phyloP scores from a whole-genome alignment of 2,329 filamentous ascomycete species.

The Aspergillus amoenus region DNA sequence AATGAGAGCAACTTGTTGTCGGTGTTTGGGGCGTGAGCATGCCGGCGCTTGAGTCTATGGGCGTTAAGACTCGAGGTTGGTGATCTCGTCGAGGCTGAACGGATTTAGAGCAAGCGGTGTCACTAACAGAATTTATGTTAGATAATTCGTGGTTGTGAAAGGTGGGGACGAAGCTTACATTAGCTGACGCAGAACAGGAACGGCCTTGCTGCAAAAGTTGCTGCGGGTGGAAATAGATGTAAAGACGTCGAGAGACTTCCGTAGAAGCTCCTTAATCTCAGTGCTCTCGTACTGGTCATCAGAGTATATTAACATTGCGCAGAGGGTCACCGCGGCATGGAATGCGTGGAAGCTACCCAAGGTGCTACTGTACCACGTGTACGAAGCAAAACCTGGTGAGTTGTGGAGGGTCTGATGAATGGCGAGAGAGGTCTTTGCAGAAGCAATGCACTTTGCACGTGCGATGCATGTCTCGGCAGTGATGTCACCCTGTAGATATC shows the following conservation, averaged over 20 bases:
- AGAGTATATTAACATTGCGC: constrained; percentile 28
- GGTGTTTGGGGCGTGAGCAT: constrained; percentile 2
- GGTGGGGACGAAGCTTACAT: constrained; percentile 24
- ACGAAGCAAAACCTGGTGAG: constrained; percentile 32
- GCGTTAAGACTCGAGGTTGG: constrained; percentile 13
- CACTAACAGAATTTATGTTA: constrained; percentile 14
- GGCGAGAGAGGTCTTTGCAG: constrained; percentile 33
- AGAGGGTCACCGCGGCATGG: constrained; percentile 38
- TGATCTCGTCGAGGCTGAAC: constrained; percentile 14
- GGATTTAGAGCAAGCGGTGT: constrained; percentile 19
- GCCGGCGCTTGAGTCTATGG: constrained; percentile 3
- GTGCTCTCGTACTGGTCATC: constrained; percentile 29
- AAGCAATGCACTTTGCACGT: constrained; percentile 33
- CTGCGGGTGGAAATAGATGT: constrained; percentile 35
- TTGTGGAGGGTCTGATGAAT: constrained; percentile 35
- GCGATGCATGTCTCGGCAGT: constrained; percentile 29
- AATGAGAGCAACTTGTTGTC: constrained; percentile 12
- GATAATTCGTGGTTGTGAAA: background rate
- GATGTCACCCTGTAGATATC: constrained; percentile 33
- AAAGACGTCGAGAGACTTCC: constrained; percentile 32
- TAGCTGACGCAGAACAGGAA: constrained; percentile 34
- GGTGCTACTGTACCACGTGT: constrained; percentile 42
- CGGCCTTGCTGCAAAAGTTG: constrained; percentile 37
- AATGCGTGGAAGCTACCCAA: constrained; percentile 44
- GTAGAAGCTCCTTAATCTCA: constrained; percentile 29